Percentiles rank a stretch among this genome's conserved stretches.
phyloP scores from a whole-genome alignment of 1,284 basidiomycete species.

The Lentinula novae-zelandiae region DNA sequence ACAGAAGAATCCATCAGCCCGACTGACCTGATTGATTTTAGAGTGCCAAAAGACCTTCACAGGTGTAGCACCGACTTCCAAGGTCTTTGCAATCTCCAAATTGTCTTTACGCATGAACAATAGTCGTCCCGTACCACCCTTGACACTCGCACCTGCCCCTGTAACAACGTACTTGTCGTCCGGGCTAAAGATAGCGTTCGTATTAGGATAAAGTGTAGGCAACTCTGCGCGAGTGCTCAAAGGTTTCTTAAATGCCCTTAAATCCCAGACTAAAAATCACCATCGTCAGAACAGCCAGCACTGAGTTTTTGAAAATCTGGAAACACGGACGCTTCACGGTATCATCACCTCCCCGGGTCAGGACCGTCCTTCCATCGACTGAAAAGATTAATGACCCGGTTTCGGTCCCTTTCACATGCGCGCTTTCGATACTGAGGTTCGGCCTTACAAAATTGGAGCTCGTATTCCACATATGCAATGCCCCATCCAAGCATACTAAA shows the following conservation, averaged over 20 bases:
- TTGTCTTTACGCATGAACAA: constrained; percentile 70
- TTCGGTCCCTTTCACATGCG: constrained; percentile 81
- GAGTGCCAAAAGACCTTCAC: constrained; percentile 92
- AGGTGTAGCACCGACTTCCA: constrained; percentile 73
- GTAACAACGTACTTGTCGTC: constrained; percentile 87
- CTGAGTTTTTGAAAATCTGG: constrained; percentile 2
- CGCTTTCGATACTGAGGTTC: constrained; percentile 79
- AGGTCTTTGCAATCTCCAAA: constrained; percentile 61
- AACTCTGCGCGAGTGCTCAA: constrained; percentile 62
- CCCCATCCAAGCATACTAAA: constrained; percentile 84
- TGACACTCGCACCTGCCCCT: constrained; percentile 64
- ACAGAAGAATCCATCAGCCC: constrained; percentile 13
- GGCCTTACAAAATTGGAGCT: constrained; percentile 90
- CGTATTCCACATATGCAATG: constrained; percentile 92
- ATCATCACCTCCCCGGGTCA: constrained; percentile 89
- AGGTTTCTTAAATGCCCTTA: constrained; percentile 85
- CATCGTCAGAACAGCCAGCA: neutral
- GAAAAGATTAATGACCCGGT: constrained; percentile 85
- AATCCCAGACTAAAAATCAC: constrained; percentile 80
- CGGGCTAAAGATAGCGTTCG: constrained; percentile 91
- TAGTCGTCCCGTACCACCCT: constrained; percentile 67
- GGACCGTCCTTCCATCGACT: constrained; percentile 75
- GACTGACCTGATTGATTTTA: constrained; percentile 92
- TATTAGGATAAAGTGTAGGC: constrained; percentile 83
- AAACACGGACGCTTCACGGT: constrained; percentile 83